Percentiles rank a stretch among this genome's conserved stretches.
phyloP scores from a whole-genome alignment of 805 yeast genomes.

The Schizosaccharomyces octosporus region DNA sequence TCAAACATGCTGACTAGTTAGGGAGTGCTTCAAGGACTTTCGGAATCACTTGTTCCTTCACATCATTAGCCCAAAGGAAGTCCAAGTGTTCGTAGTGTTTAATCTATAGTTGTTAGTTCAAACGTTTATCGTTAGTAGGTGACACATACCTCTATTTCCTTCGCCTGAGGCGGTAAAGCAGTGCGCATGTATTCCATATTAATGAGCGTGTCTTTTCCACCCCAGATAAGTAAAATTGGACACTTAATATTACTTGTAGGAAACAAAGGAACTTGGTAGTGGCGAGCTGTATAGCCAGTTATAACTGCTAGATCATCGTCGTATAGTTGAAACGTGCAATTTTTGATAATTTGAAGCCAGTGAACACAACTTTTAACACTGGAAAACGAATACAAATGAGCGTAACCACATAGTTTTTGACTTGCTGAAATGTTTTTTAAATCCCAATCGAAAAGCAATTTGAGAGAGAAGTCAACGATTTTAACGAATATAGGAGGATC shows the following conservation, averaged over 20 bases:
- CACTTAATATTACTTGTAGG: slow-evolving; percentile 44
- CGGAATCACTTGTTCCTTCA: slow-evolving; percentile 22
- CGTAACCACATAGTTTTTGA: slow-evolving; percentile 60
- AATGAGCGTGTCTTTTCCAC: slow-evolving; percentile 60
- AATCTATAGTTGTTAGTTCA: slow-evolving; percentile 25
- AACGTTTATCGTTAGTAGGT: no score
- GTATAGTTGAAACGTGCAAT: slow-evolving; percentile 66
- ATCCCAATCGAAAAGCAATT: slow-evolving; percentile 55
- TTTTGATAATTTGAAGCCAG: slow-evolving; percentile 75
- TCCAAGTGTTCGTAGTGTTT: slow-evolving; percentile 71
- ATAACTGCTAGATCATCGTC: slow-evolving; percentile 27
- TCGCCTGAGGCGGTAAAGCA: slow-evolving; percentile 29
- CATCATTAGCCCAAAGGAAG: slow-evolving; percentile 64
- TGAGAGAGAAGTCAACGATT: slow-evolving; percentile 46
- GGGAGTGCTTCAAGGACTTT: slow-evolving; percentile 6
- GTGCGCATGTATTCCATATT: slow-evolving; percentile 51
- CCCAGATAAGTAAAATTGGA: slow-evolving; percentile 61
- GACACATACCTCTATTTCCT: neutral
- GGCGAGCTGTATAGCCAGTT: slow-evolving; percentile 13
- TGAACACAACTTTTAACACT: slow-evolving; percentile 84
- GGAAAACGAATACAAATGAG: slow-evolving; percentile 75
- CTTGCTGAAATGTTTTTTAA: slow-evolving; percentile 40
- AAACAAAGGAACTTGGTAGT: slow-evolving; percentile 28
- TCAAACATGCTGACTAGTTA: neutral
- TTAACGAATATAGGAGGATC: slow-evolving; percentile 49